Conservation (phyloP, 768 basidiomycete species). For the Podaxis sp. region DNA sequence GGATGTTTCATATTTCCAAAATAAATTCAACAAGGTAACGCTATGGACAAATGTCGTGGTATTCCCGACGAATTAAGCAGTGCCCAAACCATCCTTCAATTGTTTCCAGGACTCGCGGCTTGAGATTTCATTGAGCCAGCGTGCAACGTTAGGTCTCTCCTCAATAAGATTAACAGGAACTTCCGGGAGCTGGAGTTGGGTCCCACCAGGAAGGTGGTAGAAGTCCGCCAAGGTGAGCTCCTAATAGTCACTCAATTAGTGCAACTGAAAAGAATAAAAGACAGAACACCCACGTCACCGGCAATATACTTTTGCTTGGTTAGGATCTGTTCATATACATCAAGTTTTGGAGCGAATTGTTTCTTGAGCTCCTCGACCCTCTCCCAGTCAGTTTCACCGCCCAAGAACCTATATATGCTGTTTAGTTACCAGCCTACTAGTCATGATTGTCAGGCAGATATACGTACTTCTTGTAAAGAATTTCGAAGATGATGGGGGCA, state of each 20-base stretch:
- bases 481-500: constrained; percentile 36
- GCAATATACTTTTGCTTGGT: constrained; percentile 45
- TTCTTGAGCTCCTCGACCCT: constrained; percentile 20
- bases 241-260: constrained; percentile 22
- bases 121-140: constrained; percentile 54
- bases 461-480: constrained; percentile 45
- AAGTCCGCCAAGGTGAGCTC: constrained; percentile 44
- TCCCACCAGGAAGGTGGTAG: constrained; percentile 40
- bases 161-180: constrained; percentile 26
- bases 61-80: background rate
- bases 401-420: background rate
- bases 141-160: constrained; percentile 41
- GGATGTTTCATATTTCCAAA: no score
- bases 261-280: background rate
- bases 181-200: constrained; percentile 13
- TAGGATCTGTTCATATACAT: constrained; percentile 47
- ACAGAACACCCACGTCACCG: constrained; percentile 33
- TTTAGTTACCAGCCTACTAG: background rate
- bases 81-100: constrained; percentile 29
- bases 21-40: no score
- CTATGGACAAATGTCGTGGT: no score
- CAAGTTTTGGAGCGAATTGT: constrained; percentile 34
- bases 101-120: constrained; percentile 46
- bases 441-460: background rate
- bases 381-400: constrained; percentile 27